These are phyloP conservation scores for Rhizopogon roseolus DNA, from an alignment of 768 basidiomycete genomes.

Conservation along the genomic window DNA sequence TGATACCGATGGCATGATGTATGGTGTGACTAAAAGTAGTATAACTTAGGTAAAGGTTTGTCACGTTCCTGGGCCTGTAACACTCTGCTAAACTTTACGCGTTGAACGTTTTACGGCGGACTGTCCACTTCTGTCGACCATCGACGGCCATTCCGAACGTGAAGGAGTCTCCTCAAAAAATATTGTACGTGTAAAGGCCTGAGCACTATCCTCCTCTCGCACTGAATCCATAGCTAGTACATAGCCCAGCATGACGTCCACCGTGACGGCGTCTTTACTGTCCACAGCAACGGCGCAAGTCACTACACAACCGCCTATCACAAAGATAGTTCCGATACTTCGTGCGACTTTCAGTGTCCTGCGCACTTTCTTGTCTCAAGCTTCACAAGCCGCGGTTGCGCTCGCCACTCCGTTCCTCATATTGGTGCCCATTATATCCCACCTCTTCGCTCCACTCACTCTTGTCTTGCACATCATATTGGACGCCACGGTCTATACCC, in stretches of 20 bases:
- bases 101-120: too few relatives aligned
- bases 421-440: conserved; percentile 24
- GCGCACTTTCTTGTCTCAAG: conserved; percentile 6
- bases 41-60: too few relatives aligned
- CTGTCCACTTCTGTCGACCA: too few relatives aligned
- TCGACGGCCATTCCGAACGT: too few relatives aligned
- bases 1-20: too few relatives aligned
- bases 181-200: not conserved
- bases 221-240: not conserved
- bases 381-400: conserved; percentile 6
- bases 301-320: conserved; percentile 17
- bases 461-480: conserved; percentile 36
- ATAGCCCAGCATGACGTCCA: not conserved
- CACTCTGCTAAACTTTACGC: too few relatives aligned
- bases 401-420: conserved; percentile 14
- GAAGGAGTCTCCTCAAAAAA: too few relatives aligned
- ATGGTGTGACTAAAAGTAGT: too few relatives aligned
- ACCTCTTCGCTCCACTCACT: conserved; percentile 45
- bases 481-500: conserved; percentile 40
- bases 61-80: too few relatives aligned
- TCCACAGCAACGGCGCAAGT: not conserved
- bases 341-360: conserved; percentile 10
- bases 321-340: conserved; percentile 16
- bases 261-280: not conserved
- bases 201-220: not conserved